phyloP scores from a whole-genome alignment of 192 early-diverging fungal genomes.

The Allomyces macrogynus region DNA sequence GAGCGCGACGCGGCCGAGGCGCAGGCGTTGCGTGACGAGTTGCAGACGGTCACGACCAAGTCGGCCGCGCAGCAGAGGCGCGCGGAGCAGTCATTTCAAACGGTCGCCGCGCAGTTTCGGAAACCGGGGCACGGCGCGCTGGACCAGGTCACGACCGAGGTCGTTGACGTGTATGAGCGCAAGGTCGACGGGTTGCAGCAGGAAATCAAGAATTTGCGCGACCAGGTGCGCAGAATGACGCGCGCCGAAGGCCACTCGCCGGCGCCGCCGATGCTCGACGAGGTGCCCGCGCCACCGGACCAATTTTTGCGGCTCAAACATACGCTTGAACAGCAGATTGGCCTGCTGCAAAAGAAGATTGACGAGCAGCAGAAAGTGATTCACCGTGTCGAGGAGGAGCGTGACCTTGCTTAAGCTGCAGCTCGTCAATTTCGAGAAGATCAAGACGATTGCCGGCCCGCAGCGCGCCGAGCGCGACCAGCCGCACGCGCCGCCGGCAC shows the following conservation, averaged over 20 bases:
- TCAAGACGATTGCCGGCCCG: slow-evolving; percentile 13
- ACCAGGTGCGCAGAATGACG: not conserved
- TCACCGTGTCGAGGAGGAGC: slow-evolving; percentile 10
- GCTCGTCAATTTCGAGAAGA: slow-evolving; percentile 9
- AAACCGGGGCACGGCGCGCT: slow-evolving; percentile 12
- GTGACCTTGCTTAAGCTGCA: slow-evolving; percentile 16
- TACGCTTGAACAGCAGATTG: slow-evolving; percentile 6
- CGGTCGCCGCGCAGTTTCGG: slow-evolving; percentile 10
- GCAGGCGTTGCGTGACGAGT: not conserved
- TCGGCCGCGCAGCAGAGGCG: not conserved
- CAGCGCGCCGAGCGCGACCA: not conserved
- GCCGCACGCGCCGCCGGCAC: not conserved
- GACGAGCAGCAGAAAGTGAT: slow-evolving; percentile 3
- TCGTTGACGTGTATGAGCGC: slow-evolving; percentile 18
- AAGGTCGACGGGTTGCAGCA: slow-evolving; percentile 8
- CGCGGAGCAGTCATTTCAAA: slow-evolving; percentile 1
- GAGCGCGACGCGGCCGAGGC: not conserved
- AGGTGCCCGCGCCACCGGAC: not conserved
- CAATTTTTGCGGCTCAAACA: slow-evolving; percentile 5
- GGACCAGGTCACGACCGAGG: slow-evolving; percentile 18
- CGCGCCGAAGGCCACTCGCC: not conserved
- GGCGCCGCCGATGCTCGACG: not conserved
- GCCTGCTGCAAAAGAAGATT: slow-evolving; percentile 5
- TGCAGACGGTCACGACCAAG: not conserved
- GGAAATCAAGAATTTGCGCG: slow-evolving; percentile 10